phyloP scores from a whole-genome alignment of 208 protist genomes.

The Wallacemonas sp. region DNA sequence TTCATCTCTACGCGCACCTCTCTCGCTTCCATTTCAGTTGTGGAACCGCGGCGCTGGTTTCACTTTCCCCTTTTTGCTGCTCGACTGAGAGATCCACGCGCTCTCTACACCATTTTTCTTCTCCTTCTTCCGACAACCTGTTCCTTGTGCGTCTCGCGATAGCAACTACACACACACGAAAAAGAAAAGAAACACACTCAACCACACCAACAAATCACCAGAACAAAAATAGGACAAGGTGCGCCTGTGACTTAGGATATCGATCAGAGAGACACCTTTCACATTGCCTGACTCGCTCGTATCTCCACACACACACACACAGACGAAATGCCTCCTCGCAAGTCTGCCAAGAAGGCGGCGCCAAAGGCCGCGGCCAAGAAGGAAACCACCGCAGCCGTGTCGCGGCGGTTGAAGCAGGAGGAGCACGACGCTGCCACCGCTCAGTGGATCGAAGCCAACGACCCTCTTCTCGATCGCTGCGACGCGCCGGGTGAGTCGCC shows the following conservation, averaged over 20 bases:
- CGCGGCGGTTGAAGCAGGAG: slow-evolving; percentile 34
- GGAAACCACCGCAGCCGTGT: slow-evolving; percentile 19
- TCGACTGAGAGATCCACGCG: too few relatives aligned
- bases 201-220: too few relatives aligned
- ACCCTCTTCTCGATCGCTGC: slow-evolving; percentile 59
- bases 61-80: too few relatives aligned
- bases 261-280: too few relatives aligned
- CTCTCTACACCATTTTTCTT: not conserved
- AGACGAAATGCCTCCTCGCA: slow-evolving; percentile 16
- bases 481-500: slow-evolving; percentile 19
- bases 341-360: slow-evolving; percentile 31
- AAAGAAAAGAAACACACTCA: too few relatives aligned
- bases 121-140: too few relatives aligned
- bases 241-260: too few relatives aligned
- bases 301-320: slow-evolving; percentile 1
- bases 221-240: too few relatives aligned
- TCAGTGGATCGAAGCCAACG: slow-evolving; percentile 61
- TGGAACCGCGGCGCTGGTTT: not conserved
- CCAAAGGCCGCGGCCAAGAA: slow-evolving; percentile 27
- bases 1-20: not conserved
- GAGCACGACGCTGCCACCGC: slow-evolving; percentile 26
- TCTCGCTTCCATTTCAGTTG: too few relatives aligned
- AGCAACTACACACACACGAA: too few relatives aligned
- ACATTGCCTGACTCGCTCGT: too few relatives aligned
- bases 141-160: too few relatives aligned